phyloP scores from a whole-genome alignment of 805 yeast species.

The Hanseniaspora mollemarum region DNA sequence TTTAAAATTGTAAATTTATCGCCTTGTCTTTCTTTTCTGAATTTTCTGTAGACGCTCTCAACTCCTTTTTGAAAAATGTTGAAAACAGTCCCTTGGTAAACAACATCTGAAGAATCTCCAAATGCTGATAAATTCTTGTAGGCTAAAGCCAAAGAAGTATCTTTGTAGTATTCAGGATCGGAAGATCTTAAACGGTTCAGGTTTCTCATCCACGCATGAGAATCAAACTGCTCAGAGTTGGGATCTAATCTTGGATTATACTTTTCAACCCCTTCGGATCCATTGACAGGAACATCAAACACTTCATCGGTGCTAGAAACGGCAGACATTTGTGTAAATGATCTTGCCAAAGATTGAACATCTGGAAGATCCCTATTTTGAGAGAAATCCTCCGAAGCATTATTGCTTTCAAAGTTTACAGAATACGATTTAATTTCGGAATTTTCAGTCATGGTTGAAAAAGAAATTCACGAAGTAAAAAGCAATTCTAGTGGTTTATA shows the following conservation, averaged over 20 bases:
- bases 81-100: conserved; percentile 51
- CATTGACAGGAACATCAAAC: conserved; percentile 8
- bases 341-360: conserved; percentile 13
- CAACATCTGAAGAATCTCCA: conserved; percentile 50
- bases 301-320: neutral
- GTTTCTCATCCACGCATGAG: conserved; percentile 55
- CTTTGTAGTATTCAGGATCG: conserved; percentile 52
- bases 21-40: conserved; percentile 21
- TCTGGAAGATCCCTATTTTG: neutral
- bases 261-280: neutral
- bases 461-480: neutral
- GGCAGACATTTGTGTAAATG: conserved; percentile 8
- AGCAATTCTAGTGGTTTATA: no score
- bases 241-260: conserved; percentile 47
- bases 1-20: conserved; percentile 37
- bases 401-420: neutral
- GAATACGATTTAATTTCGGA: conserved; percentile 10
- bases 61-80: conserved; percentile 32
- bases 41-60: conserved; percentile 17
- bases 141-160: conserved; percentile 45
- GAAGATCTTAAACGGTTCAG: conserved; percentile 40
- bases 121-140: conserved; percentile 50
- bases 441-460: conserved; percentile 2
- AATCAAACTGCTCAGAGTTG: conserved; percentile 40
- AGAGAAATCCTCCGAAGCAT: neutral